phyloP scores from a whole-genome alignment of 441 rosid genomes.

The Adansonia madagascariensis region DNA sequence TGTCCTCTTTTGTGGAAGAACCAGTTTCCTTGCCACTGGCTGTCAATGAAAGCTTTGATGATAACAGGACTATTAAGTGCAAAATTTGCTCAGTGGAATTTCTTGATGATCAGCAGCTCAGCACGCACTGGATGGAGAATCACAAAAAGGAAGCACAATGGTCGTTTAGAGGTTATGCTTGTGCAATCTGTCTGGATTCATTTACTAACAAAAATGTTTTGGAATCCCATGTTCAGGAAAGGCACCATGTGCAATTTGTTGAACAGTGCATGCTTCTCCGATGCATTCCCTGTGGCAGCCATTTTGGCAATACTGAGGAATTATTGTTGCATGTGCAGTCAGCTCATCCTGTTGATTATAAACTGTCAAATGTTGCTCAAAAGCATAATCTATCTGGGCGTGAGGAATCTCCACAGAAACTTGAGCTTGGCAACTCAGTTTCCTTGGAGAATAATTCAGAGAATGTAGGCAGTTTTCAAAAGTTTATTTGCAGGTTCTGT shows the following conservation, averaged over 20 bases:
- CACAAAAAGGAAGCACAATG: slow-evolving; percentile 83
- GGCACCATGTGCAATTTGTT: slow-evolving; percentile 86
- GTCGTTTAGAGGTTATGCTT: slow-evolving; percentile 86
- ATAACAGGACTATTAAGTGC: slow-evolving; percentile 56
- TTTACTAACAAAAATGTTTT: slow-evolving; percentile 73
- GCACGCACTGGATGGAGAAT: slow-evolving; percentile 69
- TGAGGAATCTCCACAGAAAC: slow-evolving; percentile 48
- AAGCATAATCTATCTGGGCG: slow-evolving; percentile 35
- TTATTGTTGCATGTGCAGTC: slow-evolving; percentile 82
- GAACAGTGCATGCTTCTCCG: slow-evolving; percentile 97
- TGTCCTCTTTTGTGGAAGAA: slow-evolving; percentile 47
- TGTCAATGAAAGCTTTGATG: slow-evolving; percentile 41
- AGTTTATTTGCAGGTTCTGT: slow-evolving; percentile 83
- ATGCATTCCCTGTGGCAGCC: slow-evolving; percentile 89
- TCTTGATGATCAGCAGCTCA: slow-evolving; percentile 57
- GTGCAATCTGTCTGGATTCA: slow-evolving; percentile 97
- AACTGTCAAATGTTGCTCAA: slow-evolving; percentile 47
- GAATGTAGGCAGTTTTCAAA: slow-evolving; percentile 50
- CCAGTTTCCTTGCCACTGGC: slow-evolving; percentile 48
- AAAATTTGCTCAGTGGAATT: slow-evolving; percentile 66
- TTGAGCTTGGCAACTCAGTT: slow-evolving; percentile 43
- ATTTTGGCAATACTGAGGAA: slow-evolving; percentile 86
- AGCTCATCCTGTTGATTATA: slow-evolving; percentile 65
- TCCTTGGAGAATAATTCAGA: slow-evolving; percentile 47
- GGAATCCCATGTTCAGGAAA: slow-evolving; percentile 91